These are phyloP conservation scores for Oryza longistaminata DNA, from an alignment of 176 grass and related monocot genomes.

Conservation along the genomic window DNA sequence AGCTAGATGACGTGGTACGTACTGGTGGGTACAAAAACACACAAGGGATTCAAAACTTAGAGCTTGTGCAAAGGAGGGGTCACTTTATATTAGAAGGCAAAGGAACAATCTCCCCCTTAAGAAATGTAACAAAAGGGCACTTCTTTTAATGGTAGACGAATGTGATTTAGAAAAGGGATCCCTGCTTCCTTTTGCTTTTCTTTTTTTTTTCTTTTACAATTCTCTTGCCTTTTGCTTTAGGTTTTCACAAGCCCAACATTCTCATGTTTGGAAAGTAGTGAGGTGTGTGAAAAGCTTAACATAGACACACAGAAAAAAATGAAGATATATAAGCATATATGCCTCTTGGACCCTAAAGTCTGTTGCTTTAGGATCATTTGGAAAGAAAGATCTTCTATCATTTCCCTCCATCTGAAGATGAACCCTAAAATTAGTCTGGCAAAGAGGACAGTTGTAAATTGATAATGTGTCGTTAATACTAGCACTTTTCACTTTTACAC, in stretches of 20 bases:
- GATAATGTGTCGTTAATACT: conserved; percentile 26
- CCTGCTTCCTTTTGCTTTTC: conserved; percentile 5
- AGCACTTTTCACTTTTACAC: not conserved
- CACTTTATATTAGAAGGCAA: conserved; percentile 54
- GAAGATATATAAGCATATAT: conserved; percentile 30
- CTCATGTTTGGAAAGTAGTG: conserved; percentile 48
- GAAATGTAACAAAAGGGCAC: conserved; percentile 41
- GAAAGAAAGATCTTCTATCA: conserved; percentile 43
- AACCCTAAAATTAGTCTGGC: conserved; percentile 9
- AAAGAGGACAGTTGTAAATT: conserved; percentile 34
- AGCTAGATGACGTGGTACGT: conserved; percentile 8
- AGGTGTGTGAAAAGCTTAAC: conserved; percentile 51
- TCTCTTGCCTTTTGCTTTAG: conserved; percentile 45
- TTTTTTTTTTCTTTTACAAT: conserved; percentile 22
- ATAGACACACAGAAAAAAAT: not conserved
- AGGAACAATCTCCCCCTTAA: conserved; percentile 43
- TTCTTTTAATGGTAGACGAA: conserved; percentile 52
- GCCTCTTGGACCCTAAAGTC: conserved; percentile 31
- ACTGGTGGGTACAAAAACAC: conserved; percentile 10
- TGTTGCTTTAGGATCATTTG: conserved; percentile 36
- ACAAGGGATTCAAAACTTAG: conserved; percentile 57
- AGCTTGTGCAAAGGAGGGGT: conserved; percentile 48
- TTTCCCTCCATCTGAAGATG: conserved; percentile 17
- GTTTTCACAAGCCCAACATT: conserved; percentile 51
- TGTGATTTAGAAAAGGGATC: conserved; percentile 45